Conservation (phyloP, 2,329 filamentous ascomycete species). For the Cadophora malorum region DNA sequence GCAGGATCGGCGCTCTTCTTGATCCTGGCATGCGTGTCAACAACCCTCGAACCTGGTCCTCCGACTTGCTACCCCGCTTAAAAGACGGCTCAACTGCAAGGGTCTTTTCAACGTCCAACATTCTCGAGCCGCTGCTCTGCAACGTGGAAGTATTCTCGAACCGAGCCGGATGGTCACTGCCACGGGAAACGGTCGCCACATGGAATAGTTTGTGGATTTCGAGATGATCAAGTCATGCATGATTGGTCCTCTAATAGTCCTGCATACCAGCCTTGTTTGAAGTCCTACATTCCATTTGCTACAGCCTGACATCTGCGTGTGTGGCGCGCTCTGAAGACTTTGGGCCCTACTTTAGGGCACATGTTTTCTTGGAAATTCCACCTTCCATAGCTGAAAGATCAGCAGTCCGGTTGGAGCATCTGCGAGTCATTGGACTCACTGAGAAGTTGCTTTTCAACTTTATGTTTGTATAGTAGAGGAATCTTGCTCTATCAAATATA, state of each 20-base stretch:
- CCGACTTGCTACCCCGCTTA: conserved; percentile 18
- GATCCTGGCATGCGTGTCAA: conserved; percentile 22
- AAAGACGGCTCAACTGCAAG: not conserved
- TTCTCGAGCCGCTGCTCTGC: conserved; percentile 7
- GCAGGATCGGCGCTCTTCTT: conserved; percentile 6
- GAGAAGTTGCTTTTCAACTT: not conserved
- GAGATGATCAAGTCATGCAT: not conserved
- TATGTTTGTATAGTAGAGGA: not conserved
- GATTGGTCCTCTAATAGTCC: conserved; percentile 4
- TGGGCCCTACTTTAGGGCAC: conserved; percentile 3
- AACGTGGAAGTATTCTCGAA: conserved; percentile 11
- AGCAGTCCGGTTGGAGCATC: not conserved
- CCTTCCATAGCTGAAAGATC: not conserved
- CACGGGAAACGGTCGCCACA: conserved; percentile 18
- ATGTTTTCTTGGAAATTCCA: not conserved
- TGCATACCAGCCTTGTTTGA: conserved; percentile 15
- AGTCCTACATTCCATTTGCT: not conserved
- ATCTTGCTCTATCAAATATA: not conserved
- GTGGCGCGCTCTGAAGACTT: conserved; percentile 8
- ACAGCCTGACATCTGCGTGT: not conserved
- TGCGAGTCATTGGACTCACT: not conserved
- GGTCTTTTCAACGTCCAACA: conserved; percentile 1
- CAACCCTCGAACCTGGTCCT: not conserved
- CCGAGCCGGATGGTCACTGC: conserved; percentile 20
- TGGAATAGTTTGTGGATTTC: not conserved